These are phyloP conservation scores for Aspergillus conjunctus DNA, from an alignment of 495 filamentous ascomycete species.

Conservation along the genomic window DNA sequence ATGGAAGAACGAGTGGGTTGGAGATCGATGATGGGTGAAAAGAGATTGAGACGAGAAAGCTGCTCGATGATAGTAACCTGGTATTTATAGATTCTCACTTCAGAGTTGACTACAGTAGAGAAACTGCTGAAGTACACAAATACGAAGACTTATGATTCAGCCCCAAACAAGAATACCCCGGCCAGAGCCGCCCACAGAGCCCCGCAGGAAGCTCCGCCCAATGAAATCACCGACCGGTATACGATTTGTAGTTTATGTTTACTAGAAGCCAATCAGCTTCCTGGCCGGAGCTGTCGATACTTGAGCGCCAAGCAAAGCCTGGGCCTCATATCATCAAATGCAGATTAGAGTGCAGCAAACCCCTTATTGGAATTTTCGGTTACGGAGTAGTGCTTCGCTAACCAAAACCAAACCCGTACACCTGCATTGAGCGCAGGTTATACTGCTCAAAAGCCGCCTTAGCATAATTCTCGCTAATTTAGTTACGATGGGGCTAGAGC, in stretches of 20 bases:
- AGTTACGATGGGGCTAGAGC: neutral
- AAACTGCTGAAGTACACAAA: neutral
- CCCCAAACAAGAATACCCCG: neutral
- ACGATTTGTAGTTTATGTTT: neutral
- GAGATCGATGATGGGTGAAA: neutral
- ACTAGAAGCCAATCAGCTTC: neutral
- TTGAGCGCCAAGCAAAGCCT: neutral
- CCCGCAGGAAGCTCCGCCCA: neutral
- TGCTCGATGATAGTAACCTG: neutral
- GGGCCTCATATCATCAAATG: neutral
- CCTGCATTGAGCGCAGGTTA: neutral
- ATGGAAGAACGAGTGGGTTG: neutral
- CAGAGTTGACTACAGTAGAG: neutral
- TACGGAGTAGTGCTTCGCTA: neutral
- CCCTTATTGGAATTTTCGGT: neutral
- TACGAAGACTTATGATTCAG: neutral
- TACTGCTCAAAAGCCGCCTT: neutral
- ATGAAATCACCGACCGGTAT: neutral
- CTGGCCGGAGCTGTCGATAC: neutral
- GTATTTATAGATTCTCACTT: neutral
- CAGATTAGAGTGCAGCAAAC: neutral
- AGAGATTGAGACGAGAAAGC: neutral
- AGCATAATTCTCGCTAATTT: neutral
- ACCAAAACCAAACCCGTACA: neutral
- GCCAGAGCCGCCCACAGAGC: neutral